Evolutionary conservation across 257 asterid species (phyloP).

Genomic region (Verbascum thapsus): DNA sequence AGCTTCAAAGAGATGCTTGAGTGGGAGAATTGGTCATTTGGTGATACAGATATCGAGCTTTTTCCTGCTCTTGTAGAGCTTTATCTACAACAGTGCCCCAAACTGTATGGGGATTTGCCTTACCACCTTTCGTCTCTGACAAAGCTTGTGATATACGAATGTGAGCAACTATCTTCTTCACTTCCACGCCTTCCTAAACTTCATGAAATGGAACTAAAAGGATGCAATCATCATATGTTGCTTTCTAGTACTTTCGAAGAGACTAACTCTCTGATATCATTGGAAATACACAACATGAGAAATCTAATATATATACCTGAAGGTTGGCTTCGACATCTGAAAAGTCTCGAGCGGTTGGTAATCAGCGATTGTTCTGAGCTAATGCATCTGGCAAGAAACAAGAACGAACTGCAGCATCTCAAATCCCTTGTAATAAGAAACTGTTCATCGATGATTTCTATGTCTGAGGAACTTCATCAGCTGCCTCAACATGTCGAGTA

Average conservation of each 20-base stretch:
- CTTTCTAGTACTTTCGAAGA: constrained; percentile 31
- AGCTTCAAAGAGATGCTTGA: constrained; percentile 45
- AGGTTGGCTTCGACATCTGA: constrained; percentile 31
- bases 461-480: constrained; percentile 37
- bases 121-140: constrained; percentile 36
- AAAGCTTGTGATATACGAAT: constrained; percentile 39
- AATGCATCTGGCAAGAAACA: constrained; percentile 33
- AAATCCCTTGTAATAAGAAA: constrained; percentile 41
- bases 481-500: constrained; percentile 46
- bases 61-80: constrained; percentile 48
- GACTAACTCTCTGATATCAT: constrained; percentile 33
- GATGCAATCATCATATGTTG: constrained; percentile 34
- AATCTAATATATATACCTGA: constrained; percentile 41
- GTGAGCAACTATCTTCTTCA: constrained; percentile 35
- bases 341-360: constrained; percentile 36
- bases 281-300: constrained; percentile 45
- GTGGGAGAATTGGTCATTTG: constrained; percentile 45
- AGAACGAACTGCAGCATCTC: constrained; percentile 34
- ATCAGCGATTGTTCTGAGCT: constrained; percentile 40
- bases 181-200: constrained; percentile 43
- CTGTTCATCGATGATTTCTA: constrained; percentile 41
- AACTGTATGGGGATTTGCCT: constrained; percentile 42
- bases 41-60: constrained; percentile 24
- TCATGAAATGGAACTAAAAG: constrained; percentile 39
- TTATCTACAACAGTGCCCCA: constrained; percentile 48